Conservation (phyloP, 75 land plant species). For the Gnetum montanum region DNA sequence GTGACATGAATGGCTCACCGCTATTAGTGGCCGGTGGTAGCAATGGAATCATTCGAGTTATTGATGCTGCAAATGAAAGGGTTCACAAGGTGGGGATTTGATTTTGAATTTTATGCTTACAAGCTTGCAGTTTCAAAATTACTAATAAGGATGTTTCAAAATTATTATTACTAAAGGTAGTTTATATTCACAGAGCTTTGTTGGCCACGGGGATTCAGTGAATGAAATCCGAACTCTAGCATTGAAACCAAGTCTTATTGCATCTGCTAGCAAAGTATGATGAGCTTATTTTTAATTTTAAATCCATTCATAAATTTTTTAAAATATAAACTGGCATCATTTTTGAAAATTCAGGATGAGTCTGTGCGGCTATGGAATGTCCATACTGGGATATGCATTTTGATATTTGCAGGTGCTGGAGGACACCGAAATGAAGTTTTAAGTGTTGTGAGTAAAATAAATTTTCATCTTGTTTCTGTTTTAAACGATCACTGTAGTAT, state of each 20-base stretch:
- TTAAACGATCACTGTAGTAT: too few relatives aligned
- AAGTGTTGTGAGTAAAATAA: slow-evolving; percentile 57
- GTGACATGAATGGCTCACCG: slow-evolving; percentile 57
- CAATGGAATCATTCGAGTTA: slow-evolving; percentile 87
- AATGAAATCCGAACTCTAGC: slow-evolving; percentile 94
- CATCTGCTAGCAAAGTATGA: slow-evolving; percentile 91
- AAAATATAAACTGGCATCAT: too few relatives aligned
- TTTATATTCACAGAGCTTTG: slow-evolving; percentile 60
- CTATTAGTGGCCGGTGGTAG: slow-evolving; percentile 76
- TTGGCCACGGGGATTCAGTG: slow-evolving; percentile 95
- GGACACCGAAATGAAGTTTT: slow-evolving; percentile 99
- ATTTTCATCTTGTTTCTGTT: too few relatives aligned
- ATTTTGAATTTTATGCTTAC: too few relatives aligned
- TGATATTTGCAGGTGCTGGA: slow-evolving; percentile 98
- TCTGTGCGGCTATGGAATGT: slow-evolving; percentile 92
- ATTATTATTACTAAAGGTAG: too few relatives aligned
- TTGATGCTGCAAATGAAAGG: slow-evolving; percentile 73
- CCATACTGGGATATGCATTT: slow-evolving; percentile 83
- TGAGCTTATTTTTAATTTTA: too few relatives aligned
- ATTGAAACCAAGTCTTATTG: slow-evolving; percentile 73
- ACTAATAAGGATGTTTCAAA: too few relatives aligned
- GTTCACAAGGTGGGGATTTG: slow-evolving; percentile 45
- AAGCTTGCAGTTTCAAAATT: background rate
- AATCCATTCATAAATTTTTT: too few relatives aligned
- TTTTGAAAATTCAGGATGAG: slow-evolving; percentile 96